Percentiles rank a stretch among this genome's conserved stretches.
These are phyloP conservation scores for Pyrenophora tritici-repentis DNA, from an alignment of 2,329 filamentous ascomycete species.

Conservation along the genomic window DNA sequence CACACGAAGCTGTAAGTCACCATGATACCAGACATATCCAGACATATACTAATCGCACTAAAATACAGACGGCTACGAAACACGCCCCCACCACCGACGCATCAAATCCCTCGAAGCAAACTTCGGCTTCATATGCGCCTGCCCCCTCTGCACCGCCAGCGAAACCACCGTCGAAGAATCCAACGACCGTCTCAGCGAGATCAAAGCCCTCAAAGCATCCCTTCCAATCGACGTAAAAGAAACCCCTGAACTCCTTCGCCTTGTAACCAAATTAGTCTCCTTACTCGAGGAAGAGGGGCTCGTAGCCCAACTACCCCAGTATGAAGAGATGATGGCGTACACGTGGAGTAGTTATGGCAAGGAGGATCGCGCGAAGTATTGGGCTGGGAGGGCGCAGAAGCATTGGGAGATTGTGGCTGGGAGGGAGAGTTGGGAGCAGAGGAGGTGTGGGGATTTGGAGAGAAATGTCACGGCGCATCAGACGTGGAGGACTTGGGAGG, in stretches of 20 bases:
- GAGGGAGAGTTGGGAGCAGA: slow-evolving; percentile 32
- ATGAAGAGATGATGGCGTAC: slow-evolving; percentile 43
- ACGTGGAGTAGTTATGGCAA: slow-evolving; percentile 35
- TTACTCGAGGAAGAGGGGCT: slow-evolving; percentile 37
- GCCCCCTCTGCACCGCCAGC: slow-evolving; percentile 34
- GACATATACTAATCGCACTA: neutral
- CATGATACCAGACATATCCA: neutral
- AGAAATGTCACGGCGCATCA: slow-evolving; percentile 29
- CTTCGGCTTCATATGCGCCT: slow-evolving; percentile 40
- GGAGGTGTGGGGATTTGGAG: slow-evolving; percentile 27
- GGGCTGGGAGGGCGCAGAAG: slow-evolving; percentile 31
- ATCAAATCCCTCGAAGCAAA: slow-evolving; percentile 24
- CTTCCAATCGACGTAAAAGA: slow-evolving; percentile 28
- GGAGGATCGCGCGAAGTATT: slow-evolving; percentile 33
- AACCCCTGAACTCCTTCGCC: slow-evolving; percentile 27
- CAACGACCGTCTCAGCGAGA: slow-evolving; percentile 32
- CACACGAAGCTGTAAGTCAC: slow-evolving; percentile 34
- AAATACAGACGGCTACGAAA: slow-evolving; percentile 34
- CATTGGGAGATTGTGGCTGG: slow-evolving; percentile 36
- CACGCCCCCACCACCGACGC: slow-evolving; percentile 21
- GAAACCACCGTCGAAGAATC: slow-evolving; percentile 22
- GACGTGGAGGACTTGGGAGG: slow-evolving; percentile 36
- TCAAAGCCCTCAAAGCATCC: slow-evolving; percentile 30
- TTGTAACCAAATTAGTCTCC: slow-evolving; percentile 32
- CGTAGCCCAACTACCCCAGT: slow-evolving; percentile 28